A percentile compares a stretch with the other conserved stretches of the same genome.
These are phyloP conservation scores for Silene coronaria DNA, from an alignment of 179 eudicot genomes.

Conservation along the genomic window DNA sequence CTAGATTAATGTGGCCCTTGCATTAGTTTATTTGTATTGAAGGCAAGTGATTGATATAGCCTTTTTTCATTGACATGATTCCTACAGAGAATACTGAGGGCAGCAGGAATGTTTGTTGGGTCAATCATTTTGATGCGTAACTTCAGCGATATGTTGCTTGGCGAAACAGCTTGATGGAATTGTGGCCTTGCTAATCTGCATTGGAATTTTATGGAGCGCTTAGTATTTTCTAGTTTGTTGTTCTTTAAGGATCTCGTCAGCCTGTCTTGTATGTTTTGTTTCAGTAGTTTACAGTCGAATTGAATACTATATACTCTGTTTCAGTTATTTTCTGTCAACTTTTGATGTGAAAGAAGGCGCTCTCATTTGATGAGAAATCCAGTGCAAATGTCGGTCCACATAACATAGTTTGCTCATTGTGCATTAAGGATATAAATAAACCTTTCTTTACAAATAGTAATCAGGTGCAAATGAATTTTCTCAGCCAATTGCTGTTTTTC, in stretches of 20 bases:
- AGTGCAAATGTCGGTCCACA: too few relatives aligned
- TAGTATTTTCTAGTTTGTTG: not conserved
- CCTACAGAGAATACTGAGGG: conserved; percentile 25
- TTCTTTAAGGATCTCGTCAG: not conserved
- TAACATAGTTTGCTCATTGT: too few relatives aligned
- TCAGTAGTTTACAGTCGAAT: not conserved
- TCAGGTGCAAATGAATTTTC: too few relatives aligned
- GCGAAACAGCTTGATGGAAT: conserved; percentile 11
- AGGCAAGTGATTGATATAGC: not conserved
- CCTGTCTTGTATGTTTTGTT: not conserved
- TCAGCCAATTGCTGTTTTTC: too few relatives aligned
- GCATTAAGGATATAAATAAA: too few relatives aligned
- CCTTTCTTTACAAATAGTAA: too few relatives aligned
- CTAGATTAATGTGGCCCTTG: not conserved
- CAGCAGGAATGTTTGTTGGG: conserved; percentile 23
- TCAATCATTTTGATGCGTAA: conserved; percentile 24
- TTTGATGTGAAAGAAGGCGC: not conserved
- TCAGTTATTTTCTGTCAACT: not conserved
- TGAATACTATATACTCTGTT: not conserved
- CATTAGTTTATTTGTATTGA: not conserved
- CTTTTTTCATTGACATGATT: not conserved
- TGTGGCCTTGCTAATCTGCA: not conserved
- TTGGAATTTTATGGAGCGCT: not conserved
- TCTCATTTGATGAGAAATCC: too few relatives aligned
- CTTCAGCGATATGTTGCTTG: conserved; percentile 17